phyloP scores from a whole-genome alignment of 1,284 basidiomycete species.

The Termitomyces sp. region DNA sequence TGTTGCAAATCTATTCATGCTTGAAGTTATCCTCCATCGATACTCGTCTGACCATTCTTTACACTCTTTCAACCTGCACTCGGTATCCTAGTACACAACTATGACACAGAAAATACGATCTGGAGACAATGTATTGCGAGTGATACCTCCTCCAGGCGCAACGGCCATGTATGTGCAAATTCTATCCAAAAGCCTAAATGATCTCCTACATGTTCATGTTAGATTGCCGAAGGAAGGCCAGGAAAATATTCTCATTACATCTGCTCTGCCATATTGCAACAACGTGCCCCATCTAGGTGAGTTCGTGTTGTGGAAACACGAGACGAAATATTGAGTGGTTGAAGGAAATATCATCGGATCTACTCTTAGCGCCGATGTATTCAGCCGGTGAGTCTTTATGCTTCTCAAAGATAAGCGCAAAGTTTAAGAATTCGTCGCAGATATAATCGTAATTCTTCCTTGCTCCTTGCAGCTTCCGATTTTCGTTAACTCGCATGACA shows the following conservation, averaged over 20 bases:
- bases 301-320: slow-evolving; percentile 15
- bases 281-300: slow-evolving; percentile 95
- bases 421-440: slow-evolving; percentile 33
- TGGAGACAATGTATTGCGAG: slow-evolving; percentile 57
- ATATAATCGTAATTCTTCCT: slow-evolving; percentile 57
- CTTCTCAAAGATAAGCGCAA: slow-evolving; percentile 21
- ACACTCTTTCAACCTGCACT: background rate
- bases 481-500: slow-evolving; percentile 25
- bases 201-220: slow-evolving; percentile 13
- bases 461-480: background rate
- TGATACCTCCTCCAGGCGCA: slow-evolving; percentile 46
- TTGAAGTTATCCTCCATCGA: slow-evolving; percentile 13
- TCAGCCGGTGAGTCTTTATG: slow-evolving; percentile 69
- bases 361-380: slow-evolving; percentile 93
- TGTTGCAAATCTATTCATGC: background rate
- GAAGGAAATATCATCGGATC: slow-evolving; percentile 97
- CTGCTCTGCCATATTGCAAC: slow-evolving; percentile 97
- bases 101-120: slow-evolving; percentile 68
- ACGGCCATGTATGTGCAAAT: slow-evolving; percentile 37
- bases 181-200: slow-evolving; percentile 12
- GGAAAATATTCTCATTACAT: slow-evolving; percentile 88
- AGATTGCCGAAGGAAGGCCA: slow-evolving; percentile 86
- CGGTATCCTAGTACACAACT: background rate
- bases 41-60: slow-evolving; percentile 11
- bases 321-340: slow-evolving; percentile 2